Evolutionary conservation across 139 green algal species (phyloP), one percentile per base, ranked within the genome.

Genomic region (Ettlia oleoabundans): DNA sequence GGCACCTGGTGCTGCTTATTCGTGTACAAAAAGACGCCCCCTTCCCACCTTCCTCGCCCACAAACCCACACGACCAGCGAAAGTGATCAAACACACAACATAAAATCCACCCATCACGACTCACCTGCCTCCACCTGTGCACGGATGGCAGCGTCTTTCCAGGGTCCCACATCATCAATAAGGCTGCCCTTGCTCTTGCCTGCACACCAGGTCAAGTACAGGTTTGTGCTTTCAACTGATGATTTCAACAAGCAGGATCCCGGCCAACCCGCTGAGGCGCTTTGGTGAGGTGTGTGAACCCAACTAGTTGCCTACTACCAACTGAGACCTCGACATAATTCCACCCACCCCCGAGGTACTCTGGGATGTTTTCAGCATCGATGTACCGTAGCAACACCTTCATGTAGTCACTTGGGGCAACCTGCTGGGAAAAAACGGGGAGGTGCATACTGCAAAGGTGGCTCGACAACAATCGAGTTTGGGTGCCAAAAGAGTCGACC

Each of bases 151-250:
- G 87, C 74, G 75, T 97, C 88, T 40, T 92, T 89, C 94, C 94
- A 98, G 32, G 94, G 92, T 4, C 94, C 94, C 32, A 92, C 78
- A 74, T 98, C 94, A 42, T 96, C 94, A 66, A 96, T 82, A 52
- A 97, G 87, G 38, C 92, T 93, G 53, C 90, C 84, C 28, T 83
- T 86, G 66, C 72, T 85, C 35, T 85, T 92, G 47, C 86, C 79
- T 84, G 78, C 78, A 47, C 15, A 41, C 7, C n/a, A 66, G 52
- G 13, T 35, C 76, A 78, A 21, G n/a, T n/a, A n/a, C n/a, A n/a
- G n/a, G n/a, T n/a, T n/a, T n/a, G n/a, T n/a, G n/a, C n/a, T n/a
- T n/a, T n/a, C n/a, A n/a, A n/a, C n/a, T n/a, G n/a, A n/a, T n/a
- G n/a, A n/a, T n/a, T n/a, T n/a, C n/a, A n/a, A n/a, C n/a, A n/a